These are phyloP conservation scores for Trypanosoma brucei DNA, from an alignment of 208 protist genomes.

Conservation along the genomic window DNA sequence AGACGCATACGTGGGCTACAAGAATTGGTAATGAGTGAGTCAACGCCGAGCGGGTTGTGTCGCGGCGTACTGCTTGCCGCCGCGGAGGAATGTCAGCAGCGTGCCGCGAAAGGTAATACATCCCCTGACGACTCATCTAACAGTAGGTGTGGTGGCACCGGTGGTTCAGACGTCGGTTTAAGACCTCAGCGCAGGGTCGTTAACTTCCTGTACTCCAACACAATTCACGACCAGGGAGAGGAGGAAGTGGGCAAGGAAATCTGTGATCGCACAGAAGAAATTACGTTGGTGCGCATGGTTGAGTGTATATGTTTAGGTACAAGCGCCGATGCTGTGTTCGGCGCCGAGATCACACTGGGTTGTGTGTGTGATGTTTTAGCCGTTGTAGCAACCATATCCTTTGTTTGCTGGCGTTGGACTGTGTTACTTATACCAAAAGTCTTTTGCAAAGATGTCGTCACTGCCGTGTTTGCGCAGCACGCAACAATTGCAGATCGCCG, in stretches of 20 bases:
- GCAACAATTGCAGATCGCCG: slow-evolving; percentile 1
- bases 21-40: slow-evolving; percentile 1
- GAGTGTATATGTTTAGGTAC: slow-evolving; percentile 40
- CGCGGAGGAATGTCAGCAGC: slow-evolving; percentile 13
- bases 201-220: no score
- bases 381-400: slow-evolving; percentile 33
- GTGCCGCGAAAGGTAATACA: neutral
- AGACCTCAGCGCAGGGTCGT: no score
- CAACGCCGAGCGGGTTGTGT: slow-evolving; percentile 5
- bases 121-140: neutral
- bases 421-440: slow-evolving; percentile 24
- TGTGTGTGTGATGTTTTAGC: slow-evolving; percentile 31
- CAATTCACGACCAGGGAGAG: neutral
- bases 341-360: slow-evolving; percentile 26
- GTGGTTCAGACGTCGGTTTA: neutral
- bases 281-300: slow-evolving; percentile 25
- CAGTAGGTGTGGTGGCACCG: neutral
- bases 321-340: slow-evolving; percentile 49
- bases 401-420: slow-evolving; percentile 32
- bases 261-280: neutral
- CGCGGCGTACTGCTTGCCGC: slow-evolving; percentile 9
- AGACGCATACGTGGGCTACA: slow-evolving; percentile 15
- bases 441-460: slow-evolving; percentile 11
- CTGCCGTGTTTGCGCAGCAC: slow-evolving; percentile 9
- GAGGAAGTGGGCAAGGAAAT: neutral